Evolutionary conservation across 2,329 filamentous ascomycete species (phyloP).

Genomic region (Parastagonospora nodorum): DNA sequence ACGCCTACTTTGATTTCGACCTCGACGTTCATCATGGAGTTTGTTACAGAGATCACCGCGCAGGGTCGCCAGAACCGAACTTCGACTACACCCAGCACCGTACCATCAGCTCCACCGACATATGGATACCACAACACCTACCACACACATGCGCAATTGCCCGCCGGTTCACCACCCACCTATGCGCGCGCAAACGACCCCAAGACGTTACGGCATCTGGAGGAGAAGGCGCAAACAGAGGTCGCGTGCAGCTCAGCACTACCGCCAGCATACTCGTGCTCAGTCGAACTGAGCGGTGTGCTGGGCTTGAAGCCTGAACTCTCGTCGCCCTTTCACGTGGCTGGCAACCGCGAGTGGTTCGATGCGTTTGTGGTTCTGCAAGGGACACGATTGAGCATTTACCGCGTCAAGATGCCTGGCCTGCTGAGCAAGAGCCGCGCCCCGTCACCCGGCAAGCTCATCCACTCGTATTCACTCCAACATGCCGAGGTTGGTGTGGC

Average conservation of each 20-base stretch:
- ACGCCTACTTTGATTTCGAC: background rate
- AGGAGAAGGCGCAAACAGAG: slow-evolving; percentile 29
- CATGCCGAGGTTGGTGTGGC: slow-evolving; percentile 78
- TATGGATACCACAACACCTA: slow-evolving; percentile 52
- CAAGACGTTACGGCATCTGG: slow-evolving; percentile 22
- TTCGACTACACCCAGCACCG: slow-evolving; percentile 15
- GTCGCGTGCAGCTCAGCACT: slow-evolving; percentile 18
- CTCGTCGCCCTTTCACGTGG: slow-evolving; percentile 66
- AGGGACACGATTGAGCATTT: slow-evolving; percentile 70
- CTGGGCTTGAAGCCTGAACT: slow-evolving; percentile 68
- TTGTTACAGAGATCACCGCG: slow-evolving; percentile 8
- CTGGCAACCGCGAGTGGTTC: slow-evolving; percentile 67
- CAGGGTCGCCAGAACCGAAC: slow-evolving; percentile 21
- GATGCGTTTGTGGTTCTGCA: slow-evolving; percentile 67
- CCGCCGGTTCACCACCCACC: slow-evolving; percentile 34
- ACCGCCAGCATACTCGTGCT: slow-evolving; percentile 45
- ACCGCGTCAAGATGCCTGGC: slow-evolving; percentile 64
- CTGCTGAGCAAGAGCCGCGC: slow-evolving; percentile 54
- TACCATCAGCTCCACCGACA: slow-evolving; percentile 29
- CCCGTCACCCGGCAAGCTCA: slow-evolving; percentile 61
- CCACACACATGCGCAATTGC: slow-evolving; percentile 44
- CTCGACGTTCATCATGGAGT: slow-evolving; percentile 6
- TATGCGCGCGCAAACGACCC: slow-evolving; percentile 36
- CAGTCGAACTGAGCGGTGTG: slow-evolving; percentile 38
- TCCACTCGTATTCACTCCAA: slow-evolving; percentile 72